Evolutionary conservation across 345 rosid genomes (phyloP), one percentile per base, ranked within the genome.

Genomic region (Chamaenerion angustifolium): DNA sequence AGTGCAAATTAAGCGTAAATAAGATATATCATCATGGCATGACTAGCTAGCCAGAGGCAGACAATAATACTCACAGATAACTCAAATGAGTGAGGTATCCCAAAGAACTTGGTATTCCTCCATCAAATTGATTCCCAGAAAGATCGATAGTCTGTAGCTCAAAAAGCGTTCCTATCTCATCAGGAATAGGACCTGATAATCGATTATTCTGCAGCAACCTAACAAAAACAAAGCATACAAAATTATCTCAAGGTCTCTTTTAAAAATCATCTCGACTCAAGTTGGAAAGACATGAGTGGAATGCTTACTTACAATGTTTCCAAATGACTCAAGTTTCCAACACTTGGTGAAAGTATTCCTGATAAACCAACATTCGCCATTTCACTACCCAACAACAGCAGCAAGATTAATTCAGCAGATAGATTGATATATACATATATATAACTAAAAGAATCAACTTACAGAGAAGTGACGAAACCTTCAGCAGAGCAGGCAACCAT

Each of bases 401-500:
- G 2, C 2, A 23, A n/a, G n/a, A 23, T 5, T 23, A 23, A 2
- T 23, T 23, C 2, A 23, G 27, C 27, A 23, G 27, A 23, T 23
- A 23, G 27, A 23, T 23, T 2, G 2, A 2, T 2, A 23, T 23
- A 23, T 23, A 23, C 2, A 23, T 2, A 23, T 40, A 35, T n/a
- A 37, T 40, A n/a, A n/a, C n/a, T n/a, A n/a, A 47, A 23, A 21
- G 49, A 45, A 25, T 11, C 10, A 31, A 64, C 97, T 64, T 66
- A 90, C 98, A 85, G 76, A 21, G 96, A 86, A 53, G 67, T 54
- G 9, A 86, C 98, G 55, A 67, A 80, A 15, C 96, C 95, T 66
- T 83, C 76, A 45, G 56, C 16, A 27, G 98, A 90, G 61, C 96
- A 90, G 59, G 80, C 87, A 19, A 90, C 89, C 98, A 83, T 90